Evolutionary conservation across 306 rosid genomes (phyloP).

Genomic region (Begonia masoniana): DNA sequence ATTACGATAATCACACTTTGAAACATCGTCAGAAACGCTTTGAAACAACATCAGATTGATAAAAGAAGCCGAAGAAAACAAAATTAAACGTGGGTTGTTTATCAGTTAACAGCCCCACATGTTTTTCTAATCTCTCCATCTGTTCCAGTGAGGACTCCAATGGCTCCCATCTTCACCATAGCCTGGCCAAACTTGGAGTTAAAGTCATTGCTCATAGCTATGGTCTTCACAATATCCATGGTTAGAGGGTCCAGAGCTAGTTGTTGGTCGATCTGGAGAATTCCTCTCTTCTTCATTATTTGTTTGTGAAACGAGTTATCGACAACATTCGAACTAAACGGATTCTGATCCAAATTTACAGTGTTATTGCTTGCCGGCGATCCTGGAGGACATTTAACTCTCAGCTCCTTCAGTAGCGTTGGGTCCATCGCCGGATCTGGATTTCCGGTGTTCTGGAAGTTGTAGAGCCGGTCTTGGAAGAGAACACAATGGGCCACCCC

Average conservation of each 20-base stretch:
- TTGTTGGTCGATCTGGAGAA: slow-evolving; percentile 33
- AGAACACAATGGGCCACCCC: slow-evolving; percentile 21
- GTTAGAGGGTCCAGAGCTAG: slow-evolving; percentile 13
- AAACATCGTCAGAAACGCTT: too few species aligned
- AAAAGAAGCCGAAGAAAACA: too few species aligned
- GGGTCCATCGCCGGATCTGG: slow-evolving; percentile 20
- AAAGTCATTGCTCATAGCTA: slow-evolving; percentile 4
- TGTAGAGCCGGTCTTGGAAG: slow-evolving; percentile 30
- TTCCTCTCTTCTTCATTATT: slow-evolving; percentile 9
- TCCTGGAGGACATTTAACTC: slow-evolving; percentile 9
- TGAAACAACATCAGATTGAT: too few species aligned
- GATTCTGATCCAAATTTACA: slow-evolving; percentile 17
- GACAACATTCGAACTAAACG: background rate
- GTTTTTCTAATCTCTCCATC: slow-evolving; percentile 21
- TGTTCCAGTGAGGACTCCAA: slow-evolving; percentile 10
- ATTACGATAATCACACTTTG: too few species aligned
- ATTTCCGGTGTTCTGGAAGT: slow-evolving; percentile 11
- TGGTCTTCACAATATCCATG: background rate
- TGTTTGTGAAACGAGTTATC: slow-evolving; percentile 18
- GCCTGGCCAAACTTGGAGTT: slow-evolving; percentile 15
- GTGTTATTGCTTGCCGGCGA: background rate
- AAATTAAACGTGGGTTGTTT: too few species aligned
- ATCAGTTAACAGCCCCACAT: slow-evolving; percentile 10
- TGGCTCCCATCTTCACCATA: slow-evolving; percentile 28
- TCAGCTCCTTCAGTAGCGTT: background rate